Percentiles rank a stretch among this genome's conserved stretches.
Conservation (phyloP, 306 rosid genomes). For the Trichosanthes cucumerina region DNA sequence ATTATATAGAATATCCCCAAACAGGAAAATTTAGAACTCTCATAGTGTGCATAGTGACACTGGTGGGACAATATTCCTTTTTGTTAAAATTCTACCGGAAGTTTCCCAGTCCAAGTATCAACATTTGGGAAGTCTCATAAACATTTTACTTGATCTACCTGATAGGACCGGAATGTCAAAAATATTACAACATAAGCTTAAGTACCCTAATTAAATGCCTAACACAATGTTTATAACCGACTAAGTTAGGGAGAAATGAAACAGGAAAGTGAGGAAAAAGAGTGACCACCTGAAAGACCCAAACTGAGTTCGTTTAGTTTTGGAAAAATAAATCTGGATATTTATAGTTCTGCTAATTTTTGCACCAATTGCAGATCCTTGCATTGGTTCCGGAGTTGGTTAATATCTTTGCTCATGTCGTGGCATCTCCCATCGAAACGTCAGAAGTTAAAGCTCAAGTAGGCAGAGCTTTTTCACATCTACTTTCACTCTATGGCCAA, state of each 20-base stretch:
- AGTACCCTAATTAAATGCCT: not conserved
- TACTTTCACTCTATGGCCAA: constrained; percentile 76
- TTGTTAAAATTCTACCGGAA: not conserved
- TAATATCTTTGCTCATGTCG: constrained; percentile 85
- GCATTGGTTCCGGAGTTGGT: constrained; percentile 86
- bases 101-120: not conserved
- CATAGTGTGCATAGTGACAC: not conserved
- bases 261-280: not conserved
- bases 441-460: constrained; percentile 71
- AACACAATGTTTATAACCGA: not conserved
- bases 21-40: not conserved
- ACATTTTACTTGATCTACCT: not conserved
- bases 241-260: not conserved
- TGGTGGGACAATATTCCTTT: not conserved
- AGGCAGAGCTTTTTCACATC: constrained; percentile 81
- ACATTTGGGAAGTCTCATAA: not conserved
- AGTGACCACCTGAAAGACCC: not conserved
- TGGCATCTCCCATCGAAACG: constrained; percentile 74
- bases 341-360: not conserved
- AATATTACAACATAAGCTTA: not conserved
- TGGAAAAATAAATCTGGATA: not conserved
- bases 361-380: constrained; percentile 54
- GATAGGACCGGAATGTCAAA: not conserved
- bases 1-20: not conserved
- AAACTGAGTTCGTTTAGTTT: not conserved